A percentile compares a stretch with the other conserved stretches of the same genome.
phyloP scores from a whole-genome alignment of 2,329 filamentous ascomycete genomes.

The Monilinia aucupariae region DNA sequence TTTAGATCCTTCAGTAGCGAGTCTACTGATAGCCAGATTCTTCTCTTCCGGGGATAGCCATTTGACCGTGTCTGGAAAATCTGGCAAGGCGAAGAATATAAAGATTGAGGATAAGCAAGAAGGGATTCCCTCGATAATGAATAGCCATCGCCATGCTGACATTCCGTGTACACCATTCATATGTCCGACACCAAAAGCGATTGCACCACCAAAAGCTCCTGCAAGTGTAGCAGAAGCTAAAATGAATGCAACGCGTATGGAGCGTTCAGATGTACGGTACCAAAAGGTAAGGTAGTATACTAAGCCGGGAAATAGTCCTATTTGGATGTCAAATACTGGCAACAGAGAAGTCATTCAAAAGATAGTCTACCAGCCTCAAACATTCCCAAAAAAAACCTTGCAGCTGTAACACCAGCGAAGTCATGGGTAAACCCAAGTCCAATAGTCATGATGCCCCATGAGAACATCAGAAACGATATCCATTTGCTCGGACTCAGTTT shows the following conservation, averaged over 20 bases:
- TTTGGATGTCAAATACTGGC: conserved; percentile 26
- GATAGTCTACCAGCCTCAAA: conserved; percentile 41
- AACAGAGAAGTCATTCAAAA: conserved; percentile 28
- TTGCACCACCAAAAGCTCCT: conserved; percentile 33
- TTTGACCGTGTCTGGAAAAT: conserved; percentile 44
- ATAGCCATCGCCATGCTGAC: conserved; percentile 33
- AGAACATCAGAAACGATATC: conserved; percentile 46
- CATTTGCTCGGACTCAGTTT: conserved; percentile 43
- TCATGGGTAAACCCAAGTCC: conserved; percentile 42
- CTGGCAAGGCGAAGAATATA: conserved; percentile 44
- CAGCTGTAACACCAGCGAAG: conserved; percentile 41
- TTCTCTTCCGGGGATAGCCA: conserved; percentile 44
- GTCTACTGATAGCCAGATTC: conserved; percentile 38
- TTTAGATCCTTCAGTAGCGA: conserved; percentile 41
- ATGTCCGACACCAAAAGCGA: conserved; percentile 33
- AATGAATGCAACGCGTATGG: conserved; percentile 33
- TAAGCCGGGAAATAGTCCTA: conserved; percentile 41
- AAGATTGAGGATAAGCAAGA: conserved; percentile 44
- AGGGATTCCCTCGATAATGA: conserved; percentile 33
- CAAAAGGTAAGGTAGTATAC: conserved; percentile 35
- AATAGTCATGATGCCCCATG: conserved; percentile 45
- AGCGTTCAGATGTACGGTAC: conserved; percentile 32
- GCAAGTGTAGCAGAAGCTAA: conserved; percentile 33
- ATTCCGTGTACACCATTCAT: conserved; percentile 30
- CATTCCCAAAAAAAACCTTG: conserved; percentile 46